Percentiles rank a stretch among this genome's conserved stretches.
Conservation (phyloP, 116 monocot genomes). For the Trichopus zeylanicus region DNA sequence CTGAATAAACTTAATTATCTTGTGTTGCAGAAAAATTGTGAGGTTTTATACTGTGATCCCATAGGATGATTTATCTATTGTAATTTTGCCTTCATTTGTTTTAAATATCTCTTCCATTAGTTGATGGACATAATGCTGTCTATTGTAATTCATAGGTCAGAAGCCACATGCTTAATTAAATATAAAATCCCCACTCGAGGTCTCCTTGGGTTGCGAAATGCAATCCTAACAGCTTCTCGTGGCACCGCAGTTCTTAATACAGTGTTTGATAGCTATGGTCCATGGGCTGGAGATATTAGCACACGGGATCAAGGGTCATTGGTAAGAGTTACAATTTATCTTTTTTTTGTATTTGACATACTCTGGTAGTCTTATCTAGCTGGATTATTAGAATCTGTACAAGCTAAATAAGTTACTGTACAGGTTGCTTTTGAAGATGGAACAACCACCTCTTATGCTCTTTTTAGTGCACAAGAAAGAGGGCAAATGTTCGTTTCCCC, state of each 20-base stretch:
- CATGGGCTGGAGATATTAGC: slow-evolving; percentile 90
- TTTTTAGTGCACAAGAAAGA: slow-evolving; percentile 90
- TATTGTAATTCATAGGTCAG: slow-evolving; percentile 37
- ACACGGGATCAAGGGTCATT: slow-evolving; percentile 90
- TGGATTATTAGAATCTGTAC: neutral
- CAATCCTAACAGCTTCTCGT: slow-evolving; percentile 87
- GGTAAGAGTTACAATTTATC: slow-evolving; percentile 24
- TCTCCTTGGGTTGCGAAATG: slow-evolving; percentile 86
- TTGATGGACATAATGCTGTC: slow-evolving; percentile 1
- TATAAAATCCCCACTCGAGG: slow-evolving; percentile 99
- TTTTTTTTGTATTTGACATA: neutral
- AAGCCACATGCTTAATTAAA: slow-evolving; percentile 77
- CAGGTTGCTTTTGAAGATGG: slow-evolving; percentile 96
- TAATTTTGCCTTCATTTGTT: neutral
- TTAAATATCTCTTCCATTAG: neutral
- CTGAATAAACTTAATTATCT: too few species aligned
- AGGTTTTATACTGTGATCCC: neutral
- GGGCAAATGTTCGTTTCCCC: slow-evolving; percentile 79
- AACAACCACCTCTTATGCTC: slow-evolving; percentile 83
- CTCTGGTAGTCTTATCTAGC: neutral
- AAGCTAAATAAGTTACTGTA: neutral
- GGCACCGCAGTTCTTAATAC: slow-evolving; percentile 94
- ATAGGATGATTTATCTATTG: neutral
- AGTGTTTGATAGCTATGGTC: slow-evolving; percentile 88
- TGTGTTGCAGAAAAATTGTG: neutral